phyloP scores from a whole-genome alignment of 179 eudicot genomes.

The Camellia oleifera region DNA sequence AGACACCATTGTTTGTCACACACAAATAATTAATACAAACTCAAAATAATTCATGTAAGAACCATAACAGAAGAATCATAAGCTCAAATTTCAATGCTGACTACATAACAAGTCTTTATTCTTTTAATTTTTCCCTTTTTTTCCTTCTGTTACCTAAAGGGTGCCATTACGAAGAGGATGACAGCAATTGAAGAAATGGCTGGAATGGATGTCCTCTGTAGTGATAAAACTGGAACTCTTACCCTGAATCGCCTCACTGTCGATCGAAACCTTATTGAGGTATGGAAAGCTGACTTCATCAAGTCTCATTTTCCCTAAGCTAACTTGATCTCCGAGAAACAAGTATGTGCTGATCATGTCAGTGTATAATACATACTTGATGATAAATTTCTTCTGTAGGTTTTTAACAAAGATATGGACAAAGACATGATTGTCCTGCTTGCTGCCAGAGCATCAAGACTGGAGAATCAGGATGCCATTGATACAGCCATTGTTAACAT shows the following conservation, averaged over 20 bases:
- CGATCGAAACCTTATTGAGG: constrained; percentile 63
- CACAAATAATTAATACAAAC: neutral
- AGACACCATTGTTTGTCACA: neutral
- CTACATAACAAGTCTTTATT: neutral
- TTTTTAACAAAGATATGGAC: constrained; percentile 59
- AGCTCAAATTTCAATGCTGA: neutral
- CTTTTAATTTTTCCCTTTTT: neutral
- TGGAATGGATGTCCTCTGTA: constrained; percentile 76
- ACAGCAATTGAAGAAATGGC: constrained; percentile 86
- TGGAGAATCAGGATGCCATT: constrained; percentile 86
- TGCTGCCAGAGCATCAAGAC: constrained; percentile 81
- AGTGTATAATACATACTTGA: neutral
- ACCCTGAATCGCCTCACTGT: constrained; percentile 65
- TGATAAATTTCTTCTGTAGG: constrained; percentile 30
- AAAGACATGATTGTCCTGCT: constrained; percentile 56
- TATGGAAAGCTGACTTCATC: constrained; percentile 19
- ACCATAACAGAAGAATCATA: neutral
- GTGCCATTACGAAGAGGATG: constrained; percentile 82
- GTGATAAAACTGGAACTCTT: constrained; percentile 77
- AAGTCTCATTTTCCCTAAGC: neutral
- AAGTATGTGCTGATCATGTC: constrained; percentile 5
- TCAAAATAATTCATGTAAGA: neutral
- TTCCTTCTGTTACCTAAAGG: constrained; percentile 29
- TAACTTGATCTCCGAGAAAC: constrained; percentile 3
- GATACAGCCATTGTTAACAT: constrained; percentile 70